phyloP scores from a whole-genome alignment of 257 asterid genomes.

The Fraxinus cuspidata region DNA sequence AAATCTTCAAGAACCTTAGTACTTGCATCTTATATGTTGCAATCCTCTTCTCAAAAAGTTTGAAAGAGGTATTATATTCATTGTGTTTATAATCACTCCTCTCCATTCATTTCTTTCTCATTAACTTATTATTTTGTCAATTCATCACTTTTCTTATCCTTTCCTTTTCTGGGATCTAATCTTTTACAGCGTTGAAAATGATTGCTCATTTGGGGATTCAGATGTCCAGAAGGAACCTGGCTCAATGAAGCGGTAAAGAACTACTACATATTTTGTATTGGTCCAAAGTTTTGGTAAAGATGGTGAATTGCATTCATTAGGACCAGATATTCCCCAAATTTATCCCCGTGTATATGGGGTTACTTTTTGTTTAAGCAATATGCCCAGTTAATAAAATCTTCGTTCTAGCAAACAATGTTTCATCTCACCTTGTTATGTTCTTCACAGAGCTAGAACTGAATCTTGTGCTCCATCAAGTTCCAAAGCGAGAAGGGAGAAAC shows the following conservation, averaged over 20 bases:
- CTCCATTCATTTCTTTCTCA: slow-evolving; percentile 14
- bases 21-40: slow-evolving; percentile 4
- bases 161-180: not conserved
- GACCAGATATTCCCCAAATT: not conserved
- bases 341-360: not conserved
- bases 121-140: not conserved
- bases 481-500: slow-evolving; percentile 80
- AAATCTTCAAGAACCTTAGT: not conserved
- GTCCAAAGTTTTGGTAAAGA: not conserved
- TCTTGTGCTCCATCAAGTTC: slow-evolving; percentile 58
- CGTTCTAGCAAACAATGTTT: not conserved
- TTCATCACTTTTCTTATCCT: not conserved
- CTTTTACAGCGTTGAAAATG: slow-evolving; percentile 45
- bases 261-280: slow-evolving; percentile 1
- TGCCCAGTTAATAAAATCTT: not conserved
- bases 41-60: not conserved
- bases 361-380: not conserved
- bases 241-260: slow-evolving; percentile 64
- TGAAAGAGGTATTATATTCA: not conserved
- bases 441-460: slow-evolving; percentile 55
- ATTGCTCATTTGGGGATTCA: slow-evolving; percentile 62
- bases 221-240: slow-evolving; percentile 51
- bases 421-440: slow-evolving; percentile 12
- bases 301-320: not conserved
- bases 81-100: not conserved